phyloP scores from a whole-genome alignment of 306 rosid species.

The Quercus wislizeni region DNA sequence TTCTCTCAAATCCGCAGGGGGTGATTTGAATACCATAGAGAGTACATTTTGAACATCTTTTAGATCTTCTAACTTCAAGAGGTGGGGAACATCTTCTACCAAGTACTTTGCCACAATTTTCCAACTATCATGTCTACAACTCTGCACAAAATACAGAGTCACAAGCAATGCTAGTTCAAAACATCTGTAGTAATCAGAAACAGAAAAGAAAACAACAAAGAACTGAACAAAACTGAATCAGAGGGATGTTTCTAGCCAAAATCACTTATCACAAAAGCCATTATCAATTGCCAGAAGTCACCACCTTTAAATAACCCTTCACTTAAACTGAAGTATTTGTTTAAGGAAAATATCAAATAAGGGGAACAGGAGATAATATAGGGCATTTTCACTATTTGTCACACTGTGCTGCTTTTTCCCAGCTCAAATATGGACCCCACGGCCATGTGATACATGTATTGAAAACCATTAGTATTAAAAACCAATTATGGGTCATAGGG shows the following conservation, averaged over 20 bases:
- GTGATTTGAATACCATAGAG: slow-evolving; percentile 59
- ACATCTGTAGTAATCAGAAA: slow-evolving; percentile 15
- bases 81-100: slow-evolving; percentile 59
- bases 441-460: background rate
- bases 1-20: slow-evolving; percentile 65
- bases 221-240: slow-evolving; percentile 13
- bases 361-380: too few relatives aligned
- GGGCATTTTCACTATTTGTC: too few relatives aligned
- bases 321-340: background rate
- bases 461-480: background rate
- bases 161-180: slow-evolving; percentile 12
- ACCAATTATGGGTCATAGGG: background rate
- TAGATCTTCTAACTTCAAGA: slow-evolving; percentile 55
- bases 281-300: background rate
- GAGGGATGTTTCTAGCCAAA: background rate
- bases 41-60: slow-evolving; percentile 59
- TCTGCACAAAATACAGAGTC: slow-evolving; percentile 52
- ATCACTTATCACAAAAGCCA: background rate
- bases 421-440: background rate
- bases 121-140: slow-evolving; percentile 92
- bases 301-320: background rate
- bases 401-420: too few relatives aligned
- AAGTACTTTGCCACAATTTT: slow-evolving; percentile 59
- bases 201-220: background rate
- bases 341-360: too few relatives aligned